A percentile compares a stretch with the other conserved stretches of the same genome.
These are phyloP conservation scores for Penicillium coprophilum DNA, from an alignment of 495 filamentous ascomycete species.

Conservation along the genomic window DNA sequence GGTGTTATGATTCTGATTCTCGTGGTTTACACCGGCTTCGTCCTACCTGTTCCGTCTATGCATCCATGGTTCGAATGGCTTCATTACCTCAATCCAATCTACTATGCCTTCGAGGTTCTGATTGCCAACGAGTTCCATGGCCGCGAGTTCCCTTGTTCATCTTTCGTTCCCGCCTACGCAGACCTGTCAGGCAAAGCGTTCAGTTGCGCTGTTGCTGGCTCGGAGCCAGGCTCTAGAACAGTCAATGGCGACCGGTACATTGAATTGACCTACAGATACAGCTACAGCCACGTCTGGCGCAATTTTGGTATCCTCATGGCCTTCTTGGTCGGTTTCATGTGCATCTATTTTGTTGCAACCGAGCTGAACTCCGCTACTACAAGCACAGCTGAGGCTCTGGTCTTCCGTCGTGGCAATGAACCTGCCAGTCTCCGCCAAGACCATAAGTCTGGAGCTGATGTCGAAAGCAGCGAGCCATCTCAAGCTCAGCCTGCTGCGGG, in stretches of 20 bases:
- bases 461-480: slow-evolving; percentile 33
- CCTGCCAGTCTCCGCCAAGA: slow-evolving; percentile 32
- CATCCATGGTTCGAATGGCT: slow-evolving; percentile 51
- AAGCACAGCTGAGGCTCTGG: slow-evolving; percentile 35
- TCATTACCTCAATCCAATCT: slow-evolving; percentile 44
- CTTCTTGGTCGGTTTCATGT: slow-evolving; percentile 58
- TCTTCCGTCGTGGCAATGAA: slow-evolving; percentile 37
- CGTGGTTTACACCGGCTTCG: slow-evolving; percentile 47
- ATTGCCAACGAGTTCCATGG: slow-evolving; percentile 60
- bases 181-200: slow-evolving; percentile 36
- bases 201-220: slow-evolving; percentile 51
- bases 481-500: slow-evolving; percentile 16
- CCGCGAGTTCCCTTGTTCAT: slow-evolving; percentile 46
- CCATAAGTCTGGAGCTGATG: slow-evolving; percentile 45
- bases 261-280: slow-evolving; percentile 51
- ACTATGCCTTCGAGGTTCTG: slow-evolving; percentile 45
- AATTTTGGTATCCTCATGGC: slow-evolving; percentile 65
- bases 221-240: slow-evolving; percentile 41
- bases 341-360: slow-evolving; percentile 43
- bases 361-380: slow-evolving; percentile 36
- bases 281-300: slow-evolving; percentile 58
- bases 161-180: slow-evolving; percentile 48
- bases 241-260: slow-evolving; percentile 54
- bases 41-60: slow-evolving; percentile 44
- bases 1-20: slow-evolving; percentile 44